Conservation (phyloP, 2,329 filamentous ascomycete genomes). For the Calonectria pteridis region DNA sequence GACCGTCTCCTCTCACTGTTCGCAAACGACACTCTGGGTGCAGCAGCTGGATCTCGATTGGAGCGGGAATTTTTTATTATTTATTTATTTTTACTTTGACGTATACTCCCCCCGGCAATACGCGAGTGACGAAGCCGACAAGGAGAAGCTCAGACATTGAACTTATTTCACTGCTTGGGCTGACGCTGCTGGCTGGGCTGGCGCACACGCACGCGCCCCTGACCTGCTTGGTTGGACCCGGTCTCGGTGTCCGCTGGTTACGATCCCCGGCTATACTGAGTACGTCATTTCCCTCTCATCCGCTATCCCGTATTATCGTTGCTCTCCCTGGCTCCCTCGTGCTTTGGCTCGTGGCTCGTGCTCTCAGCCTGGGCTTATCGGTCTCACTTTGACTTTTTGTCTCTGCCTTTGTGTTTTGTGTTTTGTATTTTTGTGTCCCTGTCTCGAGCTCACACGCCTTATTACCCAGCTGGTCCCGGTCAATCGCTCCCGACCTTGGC, state of each 20-base stretch:
- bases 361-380: background rate
- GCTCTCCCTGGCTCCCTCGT: constrained; percentile 8
- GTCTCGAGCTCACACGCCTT: constrained; percentile 23
- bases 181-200: background rate
- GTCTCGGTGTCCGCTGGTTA: constrained; percentile 19
- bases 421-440: constrained; percentile 7
- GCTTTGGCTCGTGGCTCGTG: constrained; percentile 9
- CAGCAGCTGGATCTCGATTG: background rate
- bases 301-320: background rate
- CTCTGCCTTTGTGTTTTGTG: constrained; percentile 7
- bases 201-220: constrained; percentile 7
- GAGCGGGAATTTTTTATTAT: background rate
- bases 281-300: constrained; percentile 18
- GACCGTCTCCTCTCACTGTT: background rate
- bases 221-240: background rate
- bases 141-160: background rate
- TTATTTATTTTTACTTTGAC: background rate
- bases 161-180: background rate
- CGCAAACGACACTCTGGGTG: constrained; percentile 1
- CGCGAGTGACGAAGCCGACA: background rate
- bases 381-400: constrained; percentile 15
- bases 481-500: background rate
- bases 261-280: background rate
- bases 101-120: background rate
- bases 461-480: constrained; percentile 17